Percentiles rank a stretch among this genome's conserved stretches.
Conservation (phyloP, 1,139 yeast species). For the Geotrichum candidum region DNA sequence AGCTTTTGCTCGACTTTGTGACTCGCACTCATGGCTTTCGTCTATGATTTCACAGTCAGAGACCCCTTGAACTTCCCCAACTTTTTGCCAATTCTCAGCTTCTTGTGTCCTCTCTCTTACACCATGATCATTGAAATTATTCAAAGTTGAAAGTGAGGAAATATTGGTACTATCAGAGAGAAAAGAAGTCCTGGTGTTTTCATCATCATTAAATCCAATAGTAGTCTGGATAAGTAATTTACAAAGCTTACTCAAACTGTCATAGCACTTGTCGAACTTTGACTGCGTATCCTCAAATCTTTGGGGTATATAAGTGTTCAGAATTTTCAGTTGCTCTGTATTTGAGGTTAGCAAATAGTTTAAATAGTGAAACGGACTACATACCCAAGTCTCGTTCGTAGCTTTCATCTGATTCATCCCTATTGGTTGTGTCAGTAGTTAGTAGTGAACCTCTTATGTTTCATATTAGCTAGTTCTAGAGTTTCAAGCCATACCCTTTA, state of each 20-base stretch:
- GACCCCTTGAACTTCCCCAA: not conserved
- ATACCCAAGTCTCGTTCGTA: not conserved
- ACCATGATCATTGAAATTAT: not conserved
- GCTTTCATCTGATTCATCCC: not conserved
- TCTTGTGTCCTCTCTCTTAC: not conserved
- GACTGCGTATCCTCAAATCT: slow-evolving; percentile 1
- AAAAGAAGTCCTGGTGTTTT: not conserved
- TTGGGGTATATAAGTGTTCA: slow-evolving; percentile 12
- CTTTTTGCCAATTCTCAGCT: not conserved
- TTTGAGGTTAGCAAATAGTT: not conserved
- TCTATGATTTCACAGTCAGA: not conserved
- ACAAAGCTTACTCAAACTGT: not conserved
- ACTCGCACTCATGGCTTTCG: not conserved
- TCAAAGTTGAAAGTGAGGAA: not conserved
- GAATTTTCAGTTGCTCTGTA: slow-evolving; percentile 11
- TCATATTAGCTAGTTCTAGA: not conserved
- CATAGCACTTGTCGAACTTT: slow-evolving; percentile 7
- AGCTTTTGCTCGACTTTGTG: not conserved
- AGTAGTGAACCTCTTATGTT: not conserved
- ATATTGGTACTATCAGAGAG: not conserved
- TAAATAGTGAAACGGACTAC: not conserved
- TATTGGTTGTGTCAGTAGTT: not conserved
- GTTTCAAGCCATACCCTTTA: not conserved
- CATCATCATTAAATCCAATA: not conserved
- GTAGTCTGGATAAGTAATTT: not conserved